Base-by-base conservation (phyloP, 441 rosid species). In the Populus hybrid region DNA sequence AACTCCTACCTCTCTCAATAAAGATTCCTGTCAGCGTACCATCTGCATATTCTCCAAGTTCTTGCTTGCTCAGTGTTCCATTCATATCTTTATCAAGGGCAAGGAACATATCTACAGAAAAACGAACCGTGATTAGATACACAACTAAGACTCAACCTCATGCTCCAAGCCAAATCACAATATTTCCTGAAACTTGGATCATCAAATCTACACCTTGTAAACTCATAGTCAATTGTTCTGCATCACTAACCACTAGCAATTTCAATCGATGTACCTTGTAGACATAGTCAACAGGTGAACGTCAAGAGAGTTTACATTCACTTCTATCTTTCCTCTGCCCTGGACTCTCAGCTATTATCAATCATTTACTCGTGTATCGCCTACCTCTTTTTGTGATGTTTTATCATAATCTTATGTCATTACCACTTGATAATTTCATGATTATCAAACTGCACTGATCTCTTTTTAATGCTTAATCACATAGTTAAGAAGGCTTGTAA, bases 31-130 rank as follows among this genome's bases (percentile, higher is more conserved):
- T 96, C 65, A 96, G 86, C 23, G 99, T 93, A 72, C 99, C 98
- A 79, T 96, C 99, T 0, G 98, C 98, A 83, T 96, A 96, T 83
- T 96, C 98, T 84, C 82, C 88, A 79, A 96, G 98, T 86, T 96
- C 98, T 85, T 89, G 98, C 90, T 96, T 96, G 90, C 98, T 87
- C 86, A 94, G 84, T 20, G 99, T 86, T 77, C 97, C 97, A 82
- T 92, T 94, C 86, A 83, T 87, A 89, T 93, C 98, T 83, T 91
- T 94, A 87, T 96, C 98, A 54, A 96, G 97, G 71, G 97, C 98
- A 80, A 93, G 89, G 84, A 90, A 94, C 96, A 96, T 93, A 81
- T 96, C 98, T 96, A 79, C 78, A 79, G 73, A 80, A 83, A 54
- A 78, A 79, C 30, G 40, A 28, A 30, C 21, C 4, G 3, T 69